Conservation (phyloP, 257 asterid genomes). For the Paulownia fortunei region DNA sequence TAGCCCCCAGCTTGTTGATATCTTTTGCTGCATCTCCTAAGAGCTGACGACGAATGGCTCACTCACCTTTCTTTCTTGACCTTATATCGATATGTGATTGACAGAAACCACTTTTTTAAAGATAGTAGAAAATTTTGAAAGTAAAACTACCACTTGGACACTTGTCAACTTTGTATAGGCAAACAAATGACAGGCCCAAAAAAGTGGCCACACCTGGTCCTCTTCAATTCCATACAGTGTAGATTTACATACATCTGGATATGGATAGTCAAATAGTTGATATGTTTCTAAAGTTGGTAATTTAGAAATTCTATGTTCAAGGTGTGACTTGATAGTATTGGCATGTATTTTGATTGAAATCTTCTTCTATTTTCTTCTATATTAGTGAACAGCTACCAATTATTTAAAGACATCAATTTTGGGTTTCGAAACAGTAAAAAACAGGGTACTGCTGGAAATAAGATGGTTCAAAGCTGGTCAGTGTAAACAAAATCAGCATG, state of each 20-base stretch:
- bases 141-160: background rate
- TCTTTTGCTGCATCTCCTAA: too few relatives aligned
- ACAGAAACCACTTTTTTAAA: too few relatives aligned
- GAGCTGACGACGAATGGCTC: too few relatives aligned
- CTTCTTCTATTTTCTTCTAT: background rate
- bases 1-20: too few relatives aligned
- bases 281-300: background rate
- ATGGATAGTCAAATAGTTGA: background rate
- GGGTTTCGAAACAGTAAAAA: background rate
- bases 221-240: background rate
- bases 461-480: background rate
- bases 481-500: background rate
- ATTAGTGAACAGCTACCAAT: background rate
- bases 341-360: background rate
- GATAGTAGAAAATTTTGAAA: too few relatives aligned
- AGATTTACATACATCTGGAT: background rate
- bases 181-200: background rate
- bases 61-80: too few relatives aligned
- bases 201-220: background rate
- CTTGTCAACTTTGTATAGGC: background rate
- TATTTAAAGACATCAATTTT: background rate
- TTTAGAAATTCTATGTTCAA: background rate
- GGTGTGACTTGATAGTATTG: background rate
- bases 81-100: too few relatives aligned
- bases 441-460: background rate